A percentile compares a stretch with the other conserved stretches of the same genome.
These are phyloP conservation scores for Komagataella ulmi DNA, from an alignment of 805 yeast genomes.

Conservation along the genomic window DNA sequence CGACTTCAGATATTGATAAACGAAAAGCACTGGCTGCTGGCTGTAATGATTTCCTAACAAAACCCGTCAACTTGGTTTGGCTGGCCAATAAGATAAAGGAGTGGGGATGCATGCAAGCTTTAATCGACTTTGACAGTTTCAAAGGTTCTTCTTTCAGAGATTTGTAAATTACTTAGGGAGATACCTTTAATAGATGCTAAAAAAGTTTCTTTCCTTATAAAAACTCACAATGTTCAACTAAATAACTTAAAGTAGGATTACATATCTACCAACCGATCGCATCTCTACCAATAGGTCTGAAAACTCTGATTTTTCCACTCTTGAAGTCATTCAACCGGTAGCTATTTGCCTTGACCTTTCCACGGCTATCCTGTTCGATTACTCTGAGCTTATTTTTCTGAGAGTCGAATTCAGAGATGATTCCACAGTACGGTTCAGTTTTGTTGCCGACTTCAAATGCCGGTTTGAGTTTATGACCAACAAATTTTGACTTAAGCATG, in stretches of 20 bases:
- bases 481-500: constrained; percentile 62
- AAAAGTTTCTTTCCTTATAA: neutral
- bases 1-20: constrained; percentile 73
- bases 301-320: constrained; percentile 69
- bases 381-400: constrained; percentile 61
- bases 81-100: constrained; percentile 84
- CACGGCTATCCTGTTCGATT: constrained; percentile 36
- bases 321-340: constrained; percentile 63
- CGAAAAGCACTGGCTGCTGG: constrained; percentile 93
- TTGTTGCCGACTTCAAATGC: constrained; percentile 42
- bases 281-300: constrained; percentile 62
- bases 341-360: constrained; percentile 43
- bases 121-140: constrained; percentile 94
- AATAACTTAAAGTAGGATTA: neutral
- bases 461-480: constrained; percentile 47
- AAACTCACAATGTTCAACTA: neutral
- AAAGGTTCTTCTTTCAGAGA: constrained; percentile 20
- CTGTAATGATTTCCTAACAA: constrained; percentile 91
- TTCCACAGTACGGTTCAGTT: constrained; percentile 37
- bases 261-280: constrained; percentile 55
- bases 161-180: neutral
- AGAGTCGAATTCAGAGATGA: constrained; percentile 64
- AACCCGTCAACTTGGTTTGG: constrained; percentile 94
- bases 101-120: constrained; percentile 99
- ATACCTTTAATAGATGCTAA: neutral